phyloP scores from a whole-genome alignment of 106 monocot species.

The Cymbidium sinense region DNA sequence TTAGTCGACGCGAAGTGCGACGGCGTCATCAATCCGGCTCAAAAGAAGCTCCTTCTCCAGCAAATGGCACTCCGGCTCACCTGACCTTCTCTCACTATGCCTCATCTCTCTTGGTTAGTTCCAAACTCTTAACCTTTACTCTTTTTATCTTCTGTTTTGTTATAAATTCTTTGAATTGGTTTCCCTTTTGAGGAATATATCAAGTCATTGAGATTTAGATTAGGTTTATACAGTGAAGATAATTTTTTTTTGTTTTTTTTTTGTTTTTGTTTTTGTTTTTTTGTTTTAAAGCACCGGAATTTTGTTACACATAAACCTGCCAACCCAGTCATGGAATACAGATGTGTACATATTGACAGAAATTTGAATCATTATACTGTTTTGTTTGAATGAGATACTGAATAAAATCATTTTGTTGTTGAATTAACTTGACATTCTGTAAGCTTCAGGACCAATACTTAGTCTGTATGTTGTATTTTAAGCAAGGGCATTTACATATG shows the following conservation, averaged over 20 bases:
- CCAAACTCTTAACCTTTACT: not conserved
- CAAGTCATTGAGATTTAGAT: not conserved
- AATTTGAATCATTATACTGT: no score
- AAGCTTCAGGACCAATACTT: no score
- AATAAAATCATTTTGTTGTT: no score
- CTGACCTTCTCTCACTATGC: not conserved
- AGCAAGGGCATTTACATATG: no score
- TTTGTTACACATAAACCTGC: no score
- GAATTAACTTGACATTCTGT: no score
- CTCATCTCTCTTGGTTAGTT: not conserved
- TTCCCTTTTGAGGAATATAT: not conserved
- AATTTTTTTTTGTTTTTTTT: not conserved
- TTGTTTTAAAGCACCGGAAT: not conserved
- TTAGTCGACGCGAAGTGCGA: conserved; percentile 74
- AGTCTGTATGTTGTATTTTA: no score
- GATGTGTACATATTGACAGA: no score
- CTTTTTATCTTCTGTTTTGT: not conserved
- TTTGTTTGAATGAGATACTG: no score
- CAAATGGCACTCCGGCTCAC: conserved; percentile 78
- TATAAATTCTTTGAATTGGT: not conserved
- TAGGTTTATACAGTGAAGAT: not conserved
- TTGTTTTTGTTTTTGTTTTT: no score
- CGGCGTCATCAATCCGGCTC: conserved; percentile 64
- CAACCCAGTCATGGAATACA: no score
- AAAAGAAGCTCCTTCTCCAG: conserved; percentile 74